Base-by-base conservation (phyloP, 179 eudicot genomes). In the Silene coronaria region DNA sequence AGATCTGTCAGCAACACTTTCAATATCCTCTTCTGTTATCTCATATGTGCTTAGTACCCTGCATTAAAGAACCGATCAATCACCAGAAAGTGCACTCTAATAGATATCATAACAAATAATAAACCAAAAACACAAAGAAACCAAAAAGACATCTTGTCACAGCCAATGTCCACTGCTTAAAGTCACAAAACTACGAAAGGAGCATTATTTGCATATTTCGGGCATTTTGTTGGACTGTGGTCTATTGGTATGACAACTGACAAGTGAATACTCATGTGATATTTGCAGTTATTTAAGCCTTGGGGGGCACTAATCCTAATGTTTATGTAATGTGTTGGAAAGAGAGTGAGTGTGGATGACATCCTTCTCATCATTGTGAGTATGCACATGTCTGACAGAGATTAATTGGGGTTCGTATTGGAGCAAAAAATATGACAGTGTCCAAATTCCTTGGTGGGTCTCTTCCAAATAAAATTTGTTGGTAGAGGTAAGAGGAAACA, bases 31-130 rank as follows among this genome's bases (percentile, higher is more conserved):
- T 48, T 89, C 97, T 23, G 81, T 84, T 71, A 93, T 79, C 69
- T 88, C 94, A 79, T 93, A 93, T 83, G 87, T 84, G 81, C 85
- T 89, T 70, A 96, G 79, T 67, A 93, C 87, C 99, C 99, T 96
- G 87, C 79, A 87, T 27, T 78, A 13, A 55, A 48, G 73, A 17
- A 77, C 63, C 28, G 60, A 11, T 34, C 65, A 63, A 51, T 8
- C 30, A 70, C 68, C 62, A 68, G n/a, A 60, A 36, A 27, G 4
- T 46, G 53, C 59, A 57, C 48, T 22, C n/a, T 23, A 32, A 68
- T n/a, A 74, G 58, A 17, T 23, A 28, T 32, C 21, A 68, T 12
- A 72, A 67, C 69, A 32, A 17, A 64, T 26, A 46, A 68, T 9
- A n/a, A 23, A 57, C n/a, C 46, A 70, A 68, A 26, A 68, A 34